Percentiles rank a stretch among this genome's conserved stretches.
These are phyloP conservation scores for Hymenoscyphus infarciens DNA, from an alignment of 2,329 filamentous ascomycete species.

Conservation along the genomic window DNA sequence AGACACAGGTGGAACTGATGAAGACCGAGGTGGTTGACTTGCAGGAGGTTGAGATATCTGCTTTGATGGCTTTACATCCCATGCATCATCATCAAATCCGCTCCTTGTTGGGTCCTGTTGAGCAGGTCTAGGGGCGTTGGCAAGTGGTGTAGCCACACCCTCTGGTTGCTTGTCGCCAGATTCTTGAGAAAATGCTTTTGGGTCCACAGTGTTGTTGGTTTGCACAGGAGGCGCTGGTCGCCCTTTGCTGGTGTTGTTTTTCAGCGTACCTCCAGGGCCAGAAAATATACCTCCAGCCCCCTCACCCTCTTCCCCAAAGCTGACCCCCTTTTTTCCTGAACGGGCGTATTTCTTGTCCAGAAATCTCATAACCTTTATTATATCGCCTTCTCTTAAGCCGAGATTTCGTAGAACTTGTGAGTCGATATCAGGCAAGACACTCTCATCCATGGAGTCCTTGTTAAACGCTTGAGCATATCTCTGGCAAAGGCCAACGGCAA, in stretches of 20 bases:
- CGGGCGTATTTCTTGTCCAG: slow-evolving; percentile 79
- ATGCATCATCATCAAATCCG: slow-evolving; percentile 94
- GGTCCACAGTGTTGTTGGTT: slow-evolving; percentile 80
- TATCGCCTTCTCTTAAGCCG: slow-evolving; percentile 94
- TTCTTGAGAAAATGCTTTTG: slow-evolving; percentile 73
- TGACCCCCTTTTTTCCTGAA: slow-evolving; percentile 51
- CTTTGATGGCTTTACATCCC: slow-evolving; percentile 86
- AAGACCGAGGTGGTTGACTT: slow-evolving; percentile 39
- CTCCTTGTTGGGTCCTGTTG: slow-evolving; percentile 47
- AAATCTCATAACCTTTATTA: slow-evolving; percentile 88
- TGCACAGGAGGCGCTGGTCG: slow-evolving; percentile 83
- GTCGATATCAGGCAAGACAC: slow-evolving; percentile 84
- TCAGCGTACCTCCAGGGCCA: slow-evolving; percentile 82
- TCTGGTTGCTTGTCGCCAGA: slow-evolving; percentile 43
- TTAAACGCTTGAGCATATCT: slow-evolving; percentile 86
- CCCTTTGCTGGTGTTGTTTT: slow-evolving; percentile 92
- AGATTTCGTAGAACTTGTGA: slow-evolving; percentile 77
- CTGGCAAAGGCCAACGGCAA: slow-evolving; percentile 89
- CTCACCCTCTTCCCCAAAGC: slow-evolving; percentile 52
- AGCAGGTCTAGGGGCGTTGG: slow-evolving; percentile 39
- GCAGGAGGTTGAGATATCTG: slow-evolving; percentile 41
- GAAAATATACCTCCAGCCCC: slow-evolving; percentile 76
- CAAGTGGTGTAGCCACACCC: slow-evolving; percentile 46
- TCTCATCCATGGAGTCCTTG: slow-evolving; percentile 94
- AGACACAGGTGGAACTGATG: slow-evolving; percentile 35